Base-by-base conservation (phyloP, 768 basidiomycete genomes). In the Trametes cinnabarina region DNA sequence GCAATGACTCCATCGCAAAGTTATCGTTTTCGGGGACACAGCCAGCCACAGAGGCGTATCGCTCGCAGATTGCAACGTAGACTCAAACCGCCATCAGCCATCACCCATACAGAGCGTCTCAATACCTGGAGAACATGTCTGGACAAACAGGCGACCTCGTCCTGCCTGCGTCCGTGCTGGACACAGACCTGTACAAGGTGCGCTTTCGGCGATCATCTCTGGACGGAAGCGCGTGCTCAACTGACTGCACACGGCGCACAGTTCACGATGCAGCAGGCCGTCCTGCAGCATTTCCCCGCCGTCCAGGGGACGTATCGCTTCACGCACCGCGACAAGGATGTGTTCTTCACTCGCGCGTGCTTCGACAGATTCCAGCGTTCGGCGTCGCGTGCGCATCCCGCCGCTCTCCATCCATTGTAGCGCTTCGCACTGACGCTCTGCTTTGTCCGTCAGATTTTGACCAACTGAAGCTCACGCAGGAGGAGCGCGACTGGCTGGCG, bases 251-350 rank as follows among this genome's bases (percentile, higher is more conserved):
- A 11, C 32, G 19, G 35, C 10, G 4, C 14, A 7, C 56, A 96
- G 92, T 77, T 97, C 46, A 91, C 94, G 0, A 98, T 97, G 96
- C 96, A 98, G 74, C 90, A 95, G 73, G 94, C 93, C 0, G 85
- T 98, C 22, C 66, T 87, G 55, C 79, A 82, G 20, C 85, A 87
- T 60, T 95, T 94, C 67, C 88, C 87, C n/a, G 74, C 84, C 42
- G 79, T 82, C 1, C 67, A 77, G n/a, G 86, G 84, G 6, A 81
- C 81, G 2, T 93, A 95, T 71, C 81, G 80, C 37, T 95, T 96
- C 72, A 92, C 85, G 1, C 89, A 94, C 69, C 86, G 94, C 58
- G 82, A 84, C 64, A 76, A 78, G 37, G 73, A 78, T 41, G 81
- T 82, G 54, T 73, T 78, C 17, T 96, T 95, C 74, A 84, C 86